Conservation (phyloP, 2,329 filamentous ascomycete species). For the Aulographum hederae region DNA sequence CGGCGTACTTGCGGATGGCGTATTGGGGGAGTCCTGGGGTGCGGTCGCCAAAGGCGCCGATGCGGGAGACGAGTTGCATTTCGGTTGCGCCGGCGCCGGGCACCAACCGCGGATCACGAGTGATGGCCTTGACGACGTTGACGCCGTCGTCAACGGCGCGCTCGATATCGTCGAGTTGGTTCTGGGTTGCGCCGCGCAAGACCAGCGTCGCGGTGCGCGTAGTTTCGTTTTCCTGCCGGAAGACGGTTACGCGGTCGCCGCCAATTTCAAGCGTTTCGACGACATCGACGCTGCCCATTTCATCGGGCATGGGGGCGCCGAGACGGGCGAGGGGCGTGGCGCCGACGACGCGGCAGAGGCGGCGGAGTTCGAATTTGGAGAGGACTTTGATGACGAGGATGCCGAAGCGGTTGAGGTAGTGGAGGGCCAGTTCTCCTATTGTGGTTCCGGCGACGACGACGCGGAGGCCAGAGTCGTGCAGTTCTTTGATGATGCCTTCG, state of each 20-base stretch:
- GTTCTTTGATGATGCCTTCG: slow-evolving; percentile 81
- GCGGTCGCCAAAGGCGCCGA: slow-evolving; percentile 79
- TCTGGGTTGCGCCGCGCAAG: slow-evolving; percentile 87
- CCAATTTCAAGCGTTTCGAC: slow-evolving; percentile 97
- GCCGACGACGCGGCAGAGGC: slow-evolving; percentile 88
- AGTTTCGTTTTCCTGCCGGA: slow-evolving; percentile 84
- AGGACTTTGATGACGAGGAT: slow-evolving; percentile 94
- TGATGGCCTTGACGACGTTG: slow-evolving; percentile 97
- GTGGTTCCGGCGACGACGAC: slow-evolving; percentile 84
- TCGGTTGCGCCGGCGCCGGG: slow-evolving; percentile 90
- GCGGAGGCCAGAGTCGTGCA: slow-evolving; percentile 81
- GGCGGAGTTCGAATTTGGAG: slow-evolving; percentile 92
- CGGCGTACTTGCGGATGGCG: slow-evolving; percentile 91
- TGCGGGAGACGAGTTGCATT: slow-evolving; percentile 80
- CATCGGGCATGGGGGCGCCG: slow-evolving; percentile 97
- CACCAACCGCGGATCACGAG: slow-evolving; percentile 76
- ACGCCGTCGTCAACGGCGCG: slow-evolving; percentile 94
- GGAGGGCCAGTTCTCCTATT: slow-evolving; percentile 88
- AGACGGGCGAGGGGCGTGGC: slow-evolving; percentile 91
- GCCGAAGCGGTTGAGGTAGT: slow-evolving; percentile 94
- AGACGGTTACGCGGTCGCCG: slow-evolving; percentile 93
- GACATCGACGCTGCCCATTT: slow-evolving; percentile 88
- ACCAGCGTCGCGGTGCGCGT: slow-evolving; percentile 91
- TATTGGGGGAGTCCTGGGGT: slow-evolving; percentile 88
- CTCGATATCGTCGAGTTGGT: slow-evolving; percentile 94